Evolutionary conservation across 169 alveolate genomes (phyloP), one percentile per base, ranked within the genome.

Genomic region (Sarcocystis neurona): DNA sequence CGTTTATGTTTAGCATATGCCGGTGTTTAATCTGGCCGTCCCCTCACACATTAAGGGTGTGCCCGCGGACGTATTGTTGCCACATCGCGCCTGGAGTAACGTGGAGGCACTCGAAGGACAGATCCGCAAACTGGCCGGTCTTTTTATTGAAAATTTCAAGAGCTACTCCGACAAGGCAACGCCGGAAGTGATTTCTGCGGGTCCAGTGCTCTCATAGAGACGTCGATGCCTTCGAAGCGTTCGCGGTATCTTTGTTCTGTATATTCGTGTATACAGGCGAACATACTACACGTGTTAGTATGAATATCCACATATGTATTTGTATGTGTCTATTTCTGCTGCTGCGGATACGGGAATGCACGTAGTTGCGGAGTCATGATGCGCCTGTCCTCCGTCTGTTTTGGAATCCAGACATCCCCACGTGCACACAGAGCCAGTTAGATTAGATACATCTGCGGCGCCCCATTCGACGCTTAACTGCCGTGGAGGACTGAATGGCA

Each of bases 71-170:
- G n/a, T 90, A 27, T 44, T 90, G 70, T 20, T 53, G 80, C 93
- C 91, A 39, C 48, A 75, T n/a, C 18, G 46, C 32, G 89, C 63
- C 58, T 70, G 93, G 91, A 1, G 27, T 48, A 86, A 84, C 58
- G 34, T 20, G 68, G 27, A 8, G 48, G 74, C 39, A 39, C 66
- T 78, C n/a, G 43, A 50, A 2, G 30, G 5, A 27, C 58, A 58
- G 41, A 30, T 88, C 30, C 15, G 23, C 5, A 56, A 79, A 34
- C 77, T 90, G 72, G 91, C 93, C 1, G 50, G 46, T 6, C 72
- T 90, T 18, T 90, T 90, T 34, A 30, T 58, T 27, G 79, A 90
- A 72, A 90, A 90, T 60, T 90, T 90, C 56, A 37, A 68, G n/a
- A 47, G 50, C 10, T 90, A 85, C 88, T n/a, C 58, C 34, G 90